These are phyloP conservation scores for Cardamine resedifolia DNA, from an alignment of 345 rosid species.

Conservation along the genomic window DNA sequence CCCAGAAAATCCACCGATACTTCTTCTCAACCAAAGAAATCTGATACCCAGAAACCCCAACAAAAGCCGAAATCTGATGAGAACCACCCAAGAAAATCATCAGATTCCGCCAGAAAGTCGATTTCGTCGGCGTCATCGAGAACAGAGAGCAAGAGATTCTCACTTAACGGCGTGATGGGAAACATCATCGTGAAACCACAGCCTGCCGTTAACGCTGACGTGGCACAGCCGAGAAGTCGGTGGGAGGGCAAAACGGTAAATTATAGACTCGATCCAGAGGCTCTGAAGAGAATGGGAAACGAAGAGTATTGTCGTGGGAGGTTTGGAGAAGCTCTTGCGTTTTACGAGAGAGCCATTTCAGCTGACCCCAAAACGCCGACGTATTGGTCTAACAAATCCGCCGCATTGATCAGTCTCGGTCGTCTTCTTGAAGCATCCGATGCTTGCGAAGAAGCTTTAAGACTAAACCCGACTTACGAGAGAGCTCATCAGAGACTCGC, in stretches of 20 bases:
- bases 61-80: conserved; percentile 26
- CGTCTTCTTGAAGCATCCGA: conserved; percentile 66
- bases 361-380: conserved; percentile 65
- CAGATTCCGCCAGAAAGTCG: conserved; percentile 36
- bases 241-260: conserved; percentile 31
- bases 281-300: conserved; percentile 69
- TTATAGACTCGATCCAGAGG: conserved; percentile 55
- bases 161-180: conserved; percentile 55
- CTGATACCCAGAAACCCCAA: conserved; percentile 28
- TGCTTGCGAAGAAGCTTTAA: conserved; percentile 74
- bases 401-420: conserved; percentile 84
- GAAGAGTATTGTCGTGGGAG: conserved; percentile 72
- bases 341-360: conserved; percentile 72
- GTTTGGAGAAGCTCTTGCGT: conserved; percentile 69
- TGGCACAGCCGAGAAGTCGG: conserved; percentile 28
- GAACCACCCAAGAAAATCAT: conserved; percentile 31
- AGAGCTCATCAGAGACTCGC: conserved; percentile 78
- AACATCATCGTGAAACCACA: conserved; percentile 66
- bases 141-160: conserved; percentile 34
- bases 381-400: conserved; percentile 74
- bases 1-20: conserved; percentile 27
- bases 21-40: conserved; percentile 22
- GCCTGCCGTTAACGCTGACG: conserved; percentile 29
- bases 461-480: conserved; percentile 59
- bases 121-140: conserved; percentile 43